Conservation (phyloP, 1,284 basidiomycete genomes). For the Trichosporon asahii region DNA sequence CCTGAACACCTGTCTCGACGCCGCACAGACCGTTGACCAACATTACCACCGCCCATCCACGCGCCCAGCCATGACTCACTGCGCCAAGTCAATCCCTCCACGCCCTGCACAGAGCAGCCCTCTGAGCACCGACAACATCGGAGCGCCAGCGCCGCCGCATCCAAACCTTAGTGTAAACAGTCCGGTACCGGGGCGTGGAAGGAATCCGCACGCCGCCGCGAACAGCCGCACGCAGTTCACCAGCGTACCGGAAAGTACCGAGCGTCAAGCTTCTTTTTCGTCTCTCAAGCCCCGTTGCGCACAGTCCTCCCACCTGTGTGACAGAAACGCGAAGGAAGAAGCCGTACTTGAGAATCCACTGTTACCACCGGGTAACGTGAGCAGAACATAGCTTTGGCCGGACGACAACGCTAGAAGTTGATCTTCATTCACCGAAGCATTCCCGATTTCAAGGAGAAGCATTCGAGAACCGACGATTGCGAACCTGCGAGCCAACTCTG, state of each 20-base stretch:
- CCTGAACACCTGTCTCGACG: not conserved
- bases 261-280: constrained; percentile 2
- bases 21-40: not conserved
- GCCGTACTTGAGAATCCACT: not conserved
- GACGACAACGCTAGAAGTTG: not conserved
- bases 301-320: not conserved
- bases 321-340: not conserved
- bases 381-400: not conserved
- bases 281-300: not conserved
- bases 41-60: not conserved
- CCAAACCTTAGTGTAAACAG: constrained; percentile 2
- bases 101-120: not conserved
- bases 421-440: not conserved
- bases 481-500: not conserved
- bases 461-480: constrained; percentile 7
- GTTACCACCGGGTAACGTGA: not conserved
- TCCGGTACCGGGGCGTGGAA: not conserved
- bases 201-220: not conserved
- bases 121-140: not conserved
- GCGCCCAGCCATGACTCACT: not conserved
- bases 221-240: not conserved
- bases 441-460: not conserved
- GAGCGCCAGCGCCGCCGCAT: not conserved
- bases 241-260: not conserved
- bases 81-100: not conserved